These are phyloP conservation scores for Blastobotrys serpentis DNA, from an alignment of 1,139 yeast species.

Conservation along the genomic window DNA sequence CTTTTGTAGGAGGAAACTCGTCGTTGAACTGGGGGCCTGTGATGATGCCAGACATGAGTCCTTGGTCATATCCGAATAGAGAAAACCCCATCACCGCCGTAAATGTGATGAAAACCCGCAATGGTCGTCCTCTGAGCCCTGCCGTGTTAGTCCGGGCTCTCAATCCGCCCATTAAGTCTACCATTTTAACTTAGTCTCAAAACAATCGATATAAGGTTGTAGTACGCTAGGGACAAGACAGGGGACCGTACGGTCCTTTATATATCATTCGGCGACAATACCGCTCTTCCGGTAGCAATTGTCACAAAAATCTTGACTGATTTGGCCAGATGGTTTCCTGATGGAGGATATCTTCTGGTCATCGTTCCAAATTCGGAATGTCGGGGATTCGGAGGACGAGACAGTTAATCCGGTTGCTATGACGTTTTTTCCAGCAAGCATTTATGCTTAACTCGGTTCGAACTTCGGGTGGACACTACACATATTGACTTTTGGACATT, in stretches of 20 bases:
- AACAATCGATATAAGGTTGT: no score
- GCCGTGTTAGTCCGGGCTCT: slow-evolving; percentile 32
- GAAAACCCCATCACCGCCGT: slow-evolving; percentile 64
- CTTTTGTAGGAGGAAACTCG: slow-evolving; percentile 49
- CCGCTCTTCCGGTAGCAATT: not conserved
- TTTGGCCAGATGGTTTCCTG: not conserved
- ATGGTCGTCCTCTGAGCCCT: slow-evolving; percentile 44
- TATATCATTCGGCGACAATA: no score
- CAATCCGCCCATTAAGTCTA: not conserved
- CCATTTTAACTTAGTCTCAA: not conserved
- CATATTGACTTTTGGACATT: no score
- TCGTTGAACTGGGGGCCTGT: slow-evolving; percentile 56
- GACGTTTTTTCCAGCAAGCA: slow-evolving; percentile 1
- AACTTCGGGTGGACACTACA: no score
- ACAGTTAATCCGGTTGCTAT: not conserved
- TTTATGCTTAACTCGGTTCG: not conserved
- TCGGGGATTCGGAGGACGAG: no score
- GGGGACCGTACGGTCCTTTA: not conserved
- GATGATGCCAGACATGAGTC: slow-evolving; percentile 43
- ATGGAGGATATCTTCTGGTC: not conserved
- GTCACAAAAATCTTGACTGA: not conserved
- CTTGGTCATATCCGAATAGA: slow-evolving; percentile 78
- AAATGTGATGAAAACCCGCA: slow-evolving; percentile 51
- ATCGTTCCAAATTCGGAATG: not conserved
- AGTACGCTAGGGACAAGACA: no score